Base-by-base conservation (phyloP, 306 rosid genomes). In the Comarum palustre region DNA sequence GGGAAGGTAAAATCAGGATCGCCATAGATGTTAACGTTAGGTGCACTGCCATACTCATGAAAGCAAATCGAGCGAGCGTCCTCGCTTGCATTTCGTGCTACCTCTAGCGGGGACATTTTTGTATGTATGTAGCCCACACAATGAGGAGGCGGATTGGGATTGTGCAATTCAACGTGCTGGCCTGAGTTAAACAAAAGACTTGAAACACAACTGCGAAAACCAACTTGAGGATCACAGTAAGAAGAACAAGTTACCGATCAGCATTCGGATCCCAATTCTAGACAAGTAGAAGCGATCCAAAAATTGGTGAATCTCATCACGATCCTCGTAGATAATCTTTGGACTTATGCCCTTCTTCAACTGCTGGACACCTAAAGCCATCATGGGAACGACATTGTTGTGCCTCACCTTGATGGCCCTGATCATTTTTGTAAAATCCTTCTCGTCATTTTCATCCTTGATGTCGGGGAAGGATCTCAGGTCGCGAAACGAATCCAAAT, bases 251-350 rank as follows among this genome's bases (percentile, higher is more conserved):
- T 68, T 67, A 94, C 98, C 97, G 20, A 94, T 94, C 32, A 94
- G 96, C 99, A 94, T 91, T 3, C 99, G 99, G 68, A 94, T 91
- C 78, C 99, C 99, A 71, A 94, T 94, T 84, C 99, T 87, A 10
- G 99, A 91, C 99, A 94, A 70, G 92, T 94, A 94, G 76, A 94
- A 94, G 48, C 97, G 96, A 70, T 94, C 99, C 62, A 94, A 84
- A 80, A 94, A 94, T 66, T 90, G 93, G 65, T 94, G 93, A 81
- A 94, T 94, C 83, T 88, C 99, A 39, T 74, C 86, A 43, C 83
- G 89, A 84, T 87, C 97, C 75, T 83, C 79, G 14, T 82, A 71
- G 27, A 72, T 80, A 31, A 86, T 82, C 73, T 73, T 89, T n/a
- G 85, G 85, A 80, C 72, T 72, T 58, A 89, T 57, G 31, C 77